These are phyloP conservation scores for Ottelia alismoides DNA, from an alignment of 106 monocot species.

Conservation along the genomic window DNA sequence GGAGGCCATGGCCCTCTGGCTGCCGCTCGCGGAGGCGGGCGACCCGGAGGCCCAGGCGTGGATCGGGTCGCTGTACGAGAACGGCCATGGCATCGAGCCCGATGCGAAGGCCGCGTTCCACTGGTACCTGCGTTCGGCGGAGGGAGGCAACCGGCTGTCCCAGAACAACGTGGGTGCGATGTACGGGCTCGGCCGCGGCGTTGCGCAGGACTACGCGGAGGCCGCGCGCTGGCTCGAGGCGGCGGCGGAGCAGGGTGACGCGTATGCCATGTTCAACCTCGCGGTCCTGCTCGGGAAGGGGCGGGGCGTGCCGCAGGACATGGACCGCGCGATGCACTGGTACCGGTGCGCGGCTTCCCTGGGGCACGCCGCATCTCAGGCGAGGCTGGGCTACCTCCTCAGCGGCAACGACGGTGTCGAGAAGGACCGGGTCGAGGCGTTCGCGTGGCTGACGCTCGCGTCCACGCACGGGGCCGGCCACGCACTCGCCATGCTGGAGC, in stretches of 20 bases:
- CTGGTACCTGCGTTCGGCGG: not conserved
- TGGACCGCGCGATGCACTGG: not conserved
- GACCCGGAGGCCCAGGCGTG: not conserved
- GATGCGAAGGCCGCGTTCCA: not conserved
- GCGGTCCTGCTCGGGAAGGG: not conserved
- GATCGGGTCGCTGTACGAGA: not conserved
- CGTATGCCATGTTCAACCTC: not conserved
- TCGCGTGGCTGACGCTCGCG: not conserved
- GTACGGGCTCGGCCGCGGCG: not conserved
- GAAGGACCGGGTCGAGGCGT: not conserved
- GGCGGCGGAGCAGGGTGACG: not conserved
- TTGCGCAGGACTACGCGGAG: not conserved
- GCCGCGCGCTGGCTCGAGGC: not conserved
- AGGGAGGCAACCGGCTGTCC: not conserved
- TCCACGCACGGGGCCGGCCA: not conserved
- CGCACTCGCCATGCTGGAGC: too few species aligned
- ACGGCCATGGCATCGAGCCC: not conserved
- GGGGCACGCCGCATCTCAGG: not conserved
- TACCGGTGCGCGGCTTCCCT: not conserved
- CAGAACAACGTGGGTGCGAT: not conserved
- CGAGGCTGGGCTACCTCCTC: not conserved
- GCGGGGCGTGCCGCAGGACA: not conserved
- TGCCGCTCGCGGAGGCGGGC: not conserved
- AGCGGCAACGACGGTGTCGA: not conserved
- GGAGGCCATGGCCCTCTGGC: not conserved